These are phyloP conservation scores for Podospora pseudocomata DNA, from an alignment of 495 filamentous ascomycete genomes.

Conservation along the genomic window DNA sequence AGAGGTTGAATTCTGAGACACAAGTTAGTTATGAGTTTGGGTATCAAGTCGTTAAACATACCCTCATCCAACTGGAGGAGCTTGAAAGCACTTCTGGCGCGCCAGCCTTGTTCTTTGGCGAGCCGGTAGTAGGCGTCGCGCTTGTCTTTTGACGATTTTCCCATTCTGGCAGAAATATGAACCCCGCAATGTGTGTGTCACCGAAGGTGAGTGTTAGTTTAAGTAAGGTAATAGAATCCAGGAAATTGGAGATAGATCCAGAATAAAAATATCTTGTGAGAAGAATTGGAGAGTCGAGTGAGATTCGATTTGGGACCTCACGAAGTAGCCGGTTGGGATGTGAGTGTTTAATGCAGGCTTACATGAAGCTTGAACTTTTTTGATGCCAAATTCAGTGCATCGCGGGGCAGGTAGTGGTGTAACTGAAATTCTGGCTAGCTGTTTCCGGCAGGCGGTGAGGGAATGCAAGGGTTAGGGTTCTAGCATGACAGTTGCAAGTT, in stretches of 20 bases:
- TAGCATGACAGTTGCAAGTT: neutral
- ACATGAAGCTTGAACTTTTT: neutral
- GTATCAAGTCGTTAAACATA: constrained; percentile 18
- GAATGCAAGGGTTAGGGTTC: neutral
- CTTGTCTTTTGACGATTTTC: constrained; percentile 98
- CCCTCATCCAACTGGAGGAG: constrained; percentile 89
- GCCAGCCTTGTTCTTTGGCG: constrained; percentile 98
- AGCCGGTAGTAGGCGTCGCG: constrained; percentile 96
- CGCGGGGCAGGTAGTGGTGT: neutral
- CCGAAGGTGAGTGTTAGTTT: neutral
- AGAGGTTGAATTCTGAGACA: constrained; percentile 77
- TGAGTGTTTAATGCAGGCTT: neutral
- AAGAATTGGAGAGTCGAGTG: neutral
- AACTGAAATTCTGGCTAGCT: neutral
- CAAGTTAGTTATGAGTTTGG: neutral
- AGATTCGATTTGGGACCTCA: neutral
- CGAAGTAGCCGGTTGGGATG: neutral
- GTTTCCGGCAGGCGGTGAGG: neutral
- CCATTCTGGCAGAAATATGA: constrained; percentile 54
- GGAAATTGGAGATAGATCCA: neutral
- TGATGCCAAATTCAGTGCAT: neutral
- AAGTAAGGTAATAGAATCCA: neutral
- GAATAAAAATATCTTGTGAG: neutral
- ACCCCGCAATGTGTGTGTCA: constrained; percentile 3
- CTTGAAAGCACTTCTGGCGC: constrained; percentile 93